phyloP scores from a whole-genome alignment of 179 eudicot genomes.

The Spinacia oleracea region DNA sequence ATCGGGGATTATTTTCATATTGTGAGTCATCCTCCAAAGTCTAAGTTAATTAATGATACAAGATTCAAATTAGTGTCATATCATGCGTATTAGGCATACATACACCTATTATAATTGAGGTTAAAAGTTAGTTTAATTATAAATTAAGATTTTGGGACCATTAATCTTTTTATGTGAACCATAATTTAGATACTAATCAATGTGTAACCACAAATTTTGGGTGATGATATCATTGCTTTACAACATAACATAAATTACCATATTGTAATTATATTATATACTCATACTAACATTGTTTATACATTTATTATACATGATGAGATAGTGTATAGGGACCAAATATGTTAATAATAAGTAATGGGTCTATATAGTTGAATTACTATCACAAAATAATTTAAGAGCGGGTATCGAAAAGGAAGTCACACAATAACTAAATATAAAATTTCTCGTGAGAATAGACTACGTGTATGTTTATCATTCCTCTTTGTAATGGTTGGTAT shows the following conservation, averaged over 20 bases:
- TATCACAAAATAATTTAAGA: too few species aligned
- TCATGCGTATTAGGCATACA: conserved; percentile 14
- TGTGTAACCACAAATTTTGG: neutral
- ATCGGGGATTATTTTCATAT: neutral
- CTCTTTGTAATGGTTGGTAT: too few species aligned
- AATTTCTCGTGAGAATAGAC: too few species aligned
- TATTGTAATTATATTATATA: neutral
- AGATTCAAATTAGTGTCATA: neutral
- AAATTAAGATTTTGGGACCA: neutral
- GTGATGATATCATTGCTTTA: neutral
- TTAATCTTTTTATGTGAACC: conserved; percentile 9
- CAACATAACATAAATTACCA: neutral
- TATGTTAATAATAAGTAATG: too few species aligned
- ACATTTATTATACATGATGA: neutral
- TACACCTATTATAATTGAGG: neutral
- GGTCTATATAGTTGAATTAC: too few species aligned
- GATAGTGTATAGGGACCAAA: too few species aligned
- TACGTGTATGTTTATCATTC: too few species aligned
- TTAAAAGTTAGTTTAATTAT: neutral
- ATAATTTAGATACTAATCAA: conserved; percentile 12
- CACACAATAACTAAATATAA: too few species aligned
- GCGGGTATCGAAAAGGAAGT: too few species aligned
- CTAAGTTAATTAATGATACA: neutral
- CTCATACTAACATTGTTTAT: neutral
- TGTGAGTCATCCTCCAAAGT: conserved; percentile 12